phyloP scores from a whole-genome alignment of 257 asterid species.

The Haberlea rhodopensis region DNA sequence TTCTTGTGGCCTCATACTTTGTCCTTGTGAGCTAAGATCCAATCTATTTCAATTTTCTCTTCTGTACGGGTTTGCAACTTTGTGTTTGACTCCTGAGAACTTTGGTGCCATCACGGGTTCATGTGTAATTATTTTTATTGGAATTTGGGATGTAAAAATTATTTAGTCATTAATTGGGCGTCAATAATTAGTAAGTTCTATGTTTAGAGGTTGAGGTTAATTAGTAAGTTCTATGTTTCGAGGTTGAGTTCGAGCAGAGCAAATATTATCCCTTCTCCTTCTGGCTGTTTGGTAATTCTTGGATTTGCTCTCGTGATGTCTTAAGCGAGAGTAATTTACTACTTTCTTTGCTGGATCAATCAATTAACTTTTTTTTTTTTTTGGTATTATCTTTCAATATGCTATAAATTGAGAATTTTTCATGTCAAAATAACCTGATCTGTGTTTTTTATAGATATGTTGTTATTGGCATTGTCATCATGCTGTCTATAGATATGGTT shows the following conservation, averaged over 20 bases:
- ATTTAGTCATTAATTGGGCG: not conserved
- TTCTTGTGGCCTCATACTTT: constrained; percentile 81
- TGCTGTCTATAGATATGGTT: constrained; percentile 6
- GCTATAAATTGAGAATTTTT: not conserved
- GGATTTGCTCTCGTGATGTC: too few relatives aligned
- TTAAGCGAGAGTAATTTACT: too few relatives aligned
- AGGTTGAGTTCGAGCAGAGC: constrained; percentile 3
- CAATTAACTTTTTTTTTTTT: too few relatives aligned
- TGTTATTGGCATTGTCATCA: not conserved
- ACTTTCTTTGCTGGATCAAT: too few relatives aligned
- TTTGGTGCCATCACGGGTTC: not conserved
- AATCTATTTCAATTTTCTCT: not conserved
- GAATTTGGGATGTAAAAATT: not conserved
- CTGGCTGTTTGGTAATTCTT: constrained; percentile 12
- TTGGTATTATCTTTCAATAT: not conserved
- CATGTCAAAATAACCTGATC: not conserved
- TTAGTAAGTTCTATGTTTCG: not conserved
- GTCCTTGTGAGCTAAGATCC: constrained; percentile 57
- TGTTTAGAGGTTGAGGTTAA: not conserved
- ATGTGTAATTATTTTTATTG: not conserved
- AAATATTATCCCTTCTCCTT: not conserved
- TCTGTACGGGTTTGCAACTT: not conserved
- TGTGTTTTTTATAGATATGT: not conserved
- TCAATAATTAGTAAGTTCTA: not conserved
- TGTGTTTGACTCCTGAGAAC: constrained; percentile 9